phyloP scores from a whole-genome alignment of 371 early-diverging fungal species.

The Saksenaea oblongispora region DNA sequence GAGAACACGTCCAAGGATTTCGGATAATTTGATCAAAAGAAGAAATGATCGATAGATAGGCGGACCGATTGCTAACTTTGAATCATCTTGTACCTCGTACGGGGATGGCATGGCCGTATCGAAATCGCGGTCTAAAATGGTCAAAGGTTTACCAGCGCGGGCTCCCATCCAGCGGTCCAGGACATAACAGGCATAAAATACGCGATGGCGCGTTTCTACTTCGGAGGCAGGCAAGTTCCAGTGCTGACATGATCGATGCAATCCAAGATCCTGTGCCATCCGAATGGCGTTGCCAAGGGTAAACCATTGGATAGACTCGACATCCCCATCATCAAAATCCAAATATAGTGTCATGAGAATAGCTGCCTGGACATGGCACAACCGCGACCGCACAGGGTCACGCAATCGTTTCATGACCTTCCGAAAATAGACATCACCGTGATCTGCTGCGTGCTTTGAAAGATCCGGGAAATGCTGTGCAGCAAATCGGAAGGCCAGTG shows the following conservation, averaged over 20 bases:
- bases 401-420: slow-evolving; percentile 40
- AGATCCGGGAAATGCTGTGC: slow-evolving; percentile 29
- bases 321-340: slow-evolving; percentile 45
- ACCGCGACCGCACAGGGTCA: slow-evolving; percentile 30
- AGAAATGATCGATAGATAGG: slow-evolving; percentile 39
- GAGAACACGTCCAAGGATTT: slow-evolving; percentile 46
- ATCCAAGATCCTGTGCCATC: slow-evolving; percentile 70
- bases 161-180: slow-evolving; percentile 59
- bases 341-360: slow-evolving; percentile 44
- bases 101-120: slow-evolving; percentile 43
- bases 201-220: slow-evolving; percentile 60
- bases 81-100: slow-evolving; percentile 35
- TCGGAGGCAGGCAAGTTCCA: slow-evolving; percentile 56
- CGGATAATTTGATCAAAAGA: slow-evolving; percentile 38
- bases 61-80: background rate
- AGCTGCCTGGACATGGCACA: slow-evolving; percentile 48
- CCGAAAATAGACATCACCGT: slow-evolving; percentile 37
- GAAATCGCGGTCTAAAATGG: slow-evolving; percentile 52
- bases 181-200: slow-evolving; percentile 65
- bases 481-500: slow-evolving; percentile 49
- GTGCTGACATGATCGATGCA: slow-evolving; percentile 61
- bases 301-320: slow-evolving; percentile 55
- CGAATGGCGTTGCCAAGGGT: slow-evolving; percentile 64
- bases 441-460: slow-evolving; percentile 32
- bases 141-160: slow-evolving; percentile 51